phyloP scores from a whole-genome alignment of 1,139 yeast species.

The Blastobotrys proliferans region DNA sequence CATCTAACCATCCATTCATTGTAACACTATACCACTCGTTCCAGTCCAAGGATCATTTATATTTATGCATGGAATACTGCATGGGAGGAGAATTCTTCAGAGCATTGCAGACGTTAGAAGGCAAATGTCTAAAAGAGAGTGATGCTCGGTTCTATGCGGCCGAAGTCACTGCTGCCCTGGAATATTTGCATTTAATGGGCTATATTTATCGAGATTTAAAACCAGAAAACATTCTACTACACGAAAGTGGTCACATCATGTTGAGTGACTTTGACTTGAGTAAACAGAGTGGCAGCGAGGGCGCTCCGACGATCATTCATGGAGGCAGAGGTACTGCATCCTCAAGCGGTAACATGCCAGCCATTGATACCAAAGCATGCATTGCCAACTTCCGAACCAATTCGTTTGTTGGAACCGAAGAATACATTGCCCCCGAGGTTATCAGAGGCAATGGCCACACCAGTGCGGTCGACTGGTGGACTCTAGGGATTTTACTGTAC shows the following conservation, averaged over 20 bases:
- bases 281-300: slow-evolving; percentile 71
- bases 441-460: slow-evolving; percentile 97
- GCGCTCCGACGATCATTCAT: slow-evolving; percentile 42
- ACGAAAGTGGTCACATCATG: slow-evolving; percentile 97
- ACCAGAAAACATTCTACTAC: slow-evolving; percentile 89
- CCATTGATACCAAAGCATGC: slow-evolving; percentile 86
- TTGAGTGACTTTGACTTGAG: slow-evolving; percentile 93
- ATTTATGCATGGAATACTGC: slow-evolving; percentile 96
- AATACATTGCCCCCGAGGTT: slow-evolving; percentile 96
- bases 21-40: slow-evolving; percentile 95
- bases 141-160: slow-evolving; percentile 96
- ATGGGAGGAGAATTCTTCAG: slow-evolving; percentile 99
- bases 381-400: slow-evolving; percentile 94
- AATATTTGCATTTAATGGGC: slow-evolving; percentile 93
- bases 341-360: slow-evolving; percentile 33
- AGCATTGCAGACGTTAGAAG: slow-evolving; percentile 86
- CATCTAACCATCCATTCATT: slow-evolving; percentile 94
- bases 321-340: slow-evolving; percentile 28
- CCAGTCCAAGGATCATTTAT: slow-evolving; percentile 89
- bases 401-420: slow-evolving; percentile 97
- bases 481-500: slow-evolving; percentile 82
- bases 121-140: slow-evolving; percentile 78
- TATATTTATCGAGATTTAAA: slow-evolving; percentile 91
- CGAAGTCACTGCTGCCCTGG: slow-evolving; percentile 95
- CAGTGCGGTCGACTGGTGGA: slow-evolving; percentile 99